phyloP scores from a whole-genome alignment of 139 green algal genomes.

The Closterium sp. region DNA sequence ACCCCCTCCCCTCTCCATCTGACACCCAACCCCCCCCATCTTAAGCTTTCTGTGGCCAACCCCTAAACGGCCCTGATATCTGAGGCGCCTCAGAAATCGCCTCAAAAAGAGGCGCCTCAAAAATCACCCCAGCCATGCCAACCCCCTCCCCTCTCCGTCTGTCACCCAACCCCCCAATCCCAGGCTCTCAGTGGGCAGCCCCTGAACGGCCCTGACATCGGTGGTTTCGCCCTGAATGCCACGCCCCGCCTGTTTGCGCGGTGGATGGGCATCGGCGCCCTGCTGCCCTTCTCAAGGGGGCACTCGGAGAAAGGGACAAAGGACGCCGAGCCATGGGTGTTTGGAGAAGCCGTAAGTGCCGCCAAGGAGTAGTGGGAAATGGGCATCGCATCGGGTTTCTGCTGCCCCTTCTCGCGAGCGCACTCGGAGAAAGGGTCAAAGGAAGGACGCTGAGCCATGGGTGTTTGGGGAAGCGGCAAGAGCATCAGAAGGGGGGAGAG shows the following conservation, averaged over 20 bases:
- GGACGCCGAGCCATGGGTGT: slow-evolving; percentile 45
- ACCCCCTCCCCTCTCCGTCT: not conserved
- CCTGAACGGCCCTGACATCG: slow-evolving; percentile 42
- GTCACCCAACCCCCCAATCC: too few relatives aligned
- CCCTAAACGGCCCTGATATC: slow-evolving; percentile 41
- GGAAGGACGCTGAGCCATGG: slow-evolving; percentile 39
- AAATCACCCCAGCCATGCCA: too few relatives aligned
- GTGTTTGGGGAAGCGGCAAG: slow-evolving; percentile 32
- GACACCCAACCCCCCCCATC: too few relatives aligned
- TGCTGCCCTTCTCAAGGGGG: slow-evolving; percentile 36
- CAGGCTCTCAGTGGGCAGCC: slow-evolving; percentile 39
- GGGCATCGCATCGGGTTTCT: too few relatives aligned
- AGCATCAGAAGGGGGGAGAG: not conserved
- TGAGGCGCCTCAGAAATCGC: too few relatives aligned
- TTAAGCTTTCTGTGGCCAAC: slow-evolving; percentile 30
- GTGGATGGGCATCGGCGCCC: slow-evolving; percentile 43
- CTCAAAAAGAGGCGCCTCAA: too few relatives aligned
- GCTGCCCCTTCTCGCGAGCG: slow-evolving; percentile 13
- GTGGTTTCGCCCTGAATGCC: slow-evolving; percentile 25
- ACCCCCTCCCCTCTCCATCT: not conserved
- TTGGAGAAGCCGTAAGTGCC: slow-evolving; percentile 25
- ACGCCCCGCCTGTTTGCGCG: slow-evolving; percentile 24
- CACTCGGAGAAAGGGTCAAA: slow-evolving; percentile 37
- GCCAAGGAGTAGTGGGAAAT: not conserved
- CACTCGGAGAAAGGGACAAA: slow-evolving; percentile 42